phyloP scores from a whole-genome alignment of 768 basidiomycete genomes.

The Antrodiella citrinella region DNA sequence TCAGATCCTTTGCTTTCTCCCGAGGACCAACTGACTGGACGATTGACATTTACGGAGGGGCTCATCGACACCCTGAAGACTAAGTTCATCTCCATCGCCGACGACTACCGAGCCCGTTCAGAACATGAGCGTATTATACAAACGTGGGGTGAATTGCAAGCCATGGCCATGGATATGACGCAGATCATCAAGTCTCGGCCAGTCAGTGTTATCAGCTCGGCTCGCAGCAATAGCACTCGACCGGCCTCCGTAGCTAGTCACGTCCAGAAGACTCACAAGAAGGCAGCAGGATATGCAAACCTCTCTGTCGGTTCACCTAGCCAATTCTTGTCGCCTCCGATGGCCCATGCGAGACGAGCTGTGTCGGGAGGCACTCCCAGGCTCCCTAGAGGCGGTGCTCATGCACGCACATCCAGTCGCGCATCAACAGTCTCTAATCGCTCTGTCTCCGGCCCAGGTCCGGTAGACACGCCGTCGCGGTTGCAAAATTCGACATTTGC shows the following conservation, averaged over 20 bases:
- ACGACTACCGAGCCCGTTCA: constrained; percentile 51
- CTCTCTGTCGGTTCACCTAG: constrained; percentile 31
- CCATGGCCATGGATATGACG: constrained; percentile 70
- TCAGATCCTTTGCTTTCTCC: constrained; percentile 38
- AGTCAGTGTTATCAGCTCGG: constrained; percentile 57
- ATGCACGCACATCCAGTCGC: constrained; percentile 49
- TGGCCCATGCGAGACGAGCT: constrained; percentile 37
- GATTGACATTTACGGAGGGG: constrained; percentile 55
- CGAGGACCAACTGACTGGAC: constrained; percentile 57
- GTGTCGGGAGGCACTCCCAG: constrained; percentile 27
- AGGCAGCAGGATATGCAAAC: constrained; percentile 29
- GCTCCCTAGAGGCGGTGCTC: constrained; percentile 25
- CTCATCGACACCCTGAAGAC: constrained; percentile 39
- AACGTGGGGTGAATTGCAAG: constrained; percentile 73
- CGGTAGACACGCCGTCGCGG: constrained; percentile 28
- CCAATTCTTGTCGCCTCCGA: constrained; percentile 38
- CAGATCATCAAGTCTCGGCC: constrained; percentile 57
- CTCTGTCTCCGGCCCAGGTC: constrained; percentile 59
- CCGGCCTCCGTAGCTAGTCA: constrained; percentile 28
- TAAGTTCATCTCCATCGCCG: constrained; percentile 33
- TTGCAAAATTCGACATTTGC: constrained; percentile 64
- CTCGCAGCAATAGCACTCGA: constrained; percentile 39
- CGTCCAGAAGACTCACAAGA: constrained; percentile 19
- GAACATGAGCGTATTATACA: constrained; percentile 67
- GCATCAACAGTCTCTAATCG: constrained; percentile 49